Evolutionary conservation across 345 rosid species (phyloP).

Genomic region (Eucalyptus paniculata): DNA sequence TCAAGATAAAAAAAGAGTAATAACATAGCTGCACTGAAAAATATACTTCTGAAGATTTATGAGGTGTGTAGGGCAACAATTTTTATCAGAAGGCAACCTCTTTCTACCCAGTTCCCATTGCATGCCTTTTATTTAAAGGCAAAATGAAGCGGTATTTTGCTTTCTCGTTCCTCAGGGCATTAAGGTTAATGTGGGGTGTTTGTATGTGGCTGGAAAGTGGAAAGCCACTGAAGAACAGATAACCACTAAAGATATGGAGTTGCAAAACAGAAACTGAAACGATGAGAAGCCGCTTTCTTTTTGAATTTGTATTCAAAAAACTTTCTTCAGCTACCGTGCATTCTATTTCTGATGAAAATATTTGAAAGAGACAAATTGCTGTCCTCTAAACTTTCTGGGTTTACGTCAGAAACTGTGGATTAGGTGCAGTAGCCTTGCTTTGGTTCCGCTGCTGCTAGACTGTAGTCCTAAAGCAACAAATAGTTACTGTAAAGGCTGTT

Average conservation of each 20-base stretch:
- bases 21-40: background rate
- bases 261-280: background rate
- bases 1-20: background rate
- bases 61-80: background rate
- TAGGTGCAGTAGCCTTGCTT: background rate
- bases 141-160: background rate
- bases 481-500: background rate
- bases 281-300: background rate
- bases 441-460: background rate
- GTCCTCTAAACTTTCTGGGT: background rate
- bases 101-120: background rate
- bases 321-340: background rate
- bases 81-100: background rate
- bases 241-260: background rate
- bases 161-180: background rate
- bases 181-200: background rate
- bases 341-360: background rate
- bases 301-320: background rate
- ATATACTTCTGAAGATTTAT: background rate
- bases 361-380: background rate
- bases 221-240: background rate
- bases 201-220: background rate
- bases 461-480: background rate
- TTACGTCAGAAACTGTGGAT: background rate
- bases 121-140: background rate